Evolutionary conservation across 1,139 yeast species (phyloP), one percentile per base, ranked within the genome.

Genomic region (Blastobotrys malaysiensis): DNA sequence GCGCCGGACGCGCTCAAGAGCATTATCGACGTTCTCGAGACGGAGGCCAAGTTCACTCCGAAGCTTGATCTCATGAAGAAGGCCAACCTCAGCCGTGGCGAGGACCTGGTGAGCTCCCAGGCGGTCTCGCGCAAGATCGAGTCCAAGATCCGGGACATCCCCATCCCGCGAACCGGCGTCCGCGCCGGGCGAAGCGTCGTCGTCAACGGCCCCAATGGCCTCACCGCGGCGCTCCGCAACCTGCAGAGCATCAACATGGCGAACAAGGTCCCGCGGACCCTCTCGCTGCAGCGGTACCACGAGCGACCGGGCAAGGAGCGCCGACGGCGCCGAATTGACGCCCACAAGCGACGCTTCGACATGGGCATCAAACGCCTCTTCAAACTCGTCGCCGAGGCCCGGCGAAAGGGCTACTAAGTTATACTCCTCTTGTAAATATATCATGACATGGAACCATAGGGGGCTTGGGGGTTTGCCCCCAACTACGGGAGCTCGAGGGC

Each of bases 221-320:
- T 70, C 46, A 59, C 59, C 19, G 54, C 55, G 13, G 69, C 70
- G 5, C 54, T 69, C 21, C 54, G 66, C n/a, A 61, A 60, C 51
- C 59, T 70, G 45, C 61, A 65, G 55, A 55, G 56, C 39, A 53
- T 65, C 49, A 70, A 70, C 62, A 55, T 55, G 21, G 57, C 63
- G 49, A 67, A 69, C 60, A 59, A 61, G 26, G 63, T 70, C 46
- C 61, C 63, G 43, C 59, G 64, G 46, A 65, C 64, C 14, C 56
- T 65, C 53, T 53, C 59, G 48, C 56, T 62, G 51, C 73, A 70
- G 56, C 56, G 65, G 50, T 66, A 59, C 51, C 69, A 68, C 44
- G 73, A 69, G 57, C 64, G 68, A 51, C 74, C 74, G 5, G 71
- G 72, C 19, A 71, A 71, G 62, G 67, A 64, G 52, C 59, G 61